These are phyloP conservation scores for Ceratobasidium sp. DNA, from an alignment of 1,284 basidiomycete species.

Conservation along the genomic window DNA sequence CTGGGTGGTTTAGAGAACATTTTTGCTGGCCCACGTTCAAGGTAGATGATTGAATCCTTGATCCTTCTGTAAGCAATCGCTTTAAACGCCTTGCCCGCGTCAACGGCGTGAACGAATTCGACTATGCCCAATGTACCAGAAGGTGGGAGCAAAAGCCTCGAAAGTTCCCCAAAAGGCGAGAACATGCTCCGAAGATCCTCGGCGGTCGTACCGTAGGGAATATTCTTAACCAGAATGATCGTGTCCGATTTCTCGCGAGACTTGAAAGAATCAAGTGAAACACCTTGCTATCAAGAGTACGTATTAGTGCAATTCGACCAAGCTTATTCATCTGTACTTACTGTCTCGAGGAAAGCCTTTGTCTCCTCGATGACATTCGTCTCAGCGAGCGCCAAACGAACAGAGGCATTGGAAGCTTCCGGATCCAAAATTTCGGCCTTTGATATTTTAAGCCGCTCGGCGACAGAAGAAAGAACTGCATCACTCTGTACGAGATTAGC, in stretches of 20 bases:
- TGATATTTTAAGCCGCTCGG: constrained; percentile 78
- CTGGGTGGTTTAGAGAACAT: constrained; percentile 64
- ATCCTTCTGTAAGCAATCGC: constrained; percentile 87
- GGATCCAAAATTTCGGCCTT: constrained; percentile 89
- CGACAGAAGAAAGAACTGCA: constrained; percentile 84
- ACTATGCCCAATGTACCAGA: constrained; percentile 94
- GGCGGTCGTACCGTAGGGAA: constrained; percentile 87
- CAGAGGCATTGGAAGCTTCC: constrained; percentile 69
- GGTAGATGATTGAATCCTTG: constrained; percentile 88
- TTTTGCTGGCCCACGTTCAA: constrained; percentile 89
- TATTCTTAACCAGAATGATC: constrained; percentile 93
- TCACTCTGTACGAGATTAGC: constrained; percentile 68
- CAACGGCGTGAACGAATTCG: constrained; percentile 77
- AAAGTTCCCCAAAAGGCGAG: constrained; percentile 76
- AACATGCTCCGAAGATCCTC: constrained; percentile 83
- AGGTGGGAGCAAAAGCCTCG: constrained; percentile 84
- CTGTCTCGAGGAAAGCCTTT: constrained; percentile 81
- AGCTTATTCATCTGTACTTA: constrained; percentile 53
- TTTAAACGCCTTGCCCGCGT: constrained; percentile 79
- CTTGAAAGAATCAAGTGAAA: constrained; percentile 55
- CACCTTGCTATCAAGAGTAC: constrained; percentile 51
- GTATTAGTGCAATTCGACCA: constrained; percentile 17
- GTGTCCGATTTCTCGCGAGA: constrained; percentile 71
- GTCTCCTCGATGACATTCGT: constrained; percentile 97
- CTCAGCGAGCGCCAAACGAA: constrained; percentile 95